A percentile compares a stretch with the other conserved stretches of the same genome.
Conservation (phyloP, 768 basidiomycete genomes). For the Candolleomyces eurysporus region DNA sequence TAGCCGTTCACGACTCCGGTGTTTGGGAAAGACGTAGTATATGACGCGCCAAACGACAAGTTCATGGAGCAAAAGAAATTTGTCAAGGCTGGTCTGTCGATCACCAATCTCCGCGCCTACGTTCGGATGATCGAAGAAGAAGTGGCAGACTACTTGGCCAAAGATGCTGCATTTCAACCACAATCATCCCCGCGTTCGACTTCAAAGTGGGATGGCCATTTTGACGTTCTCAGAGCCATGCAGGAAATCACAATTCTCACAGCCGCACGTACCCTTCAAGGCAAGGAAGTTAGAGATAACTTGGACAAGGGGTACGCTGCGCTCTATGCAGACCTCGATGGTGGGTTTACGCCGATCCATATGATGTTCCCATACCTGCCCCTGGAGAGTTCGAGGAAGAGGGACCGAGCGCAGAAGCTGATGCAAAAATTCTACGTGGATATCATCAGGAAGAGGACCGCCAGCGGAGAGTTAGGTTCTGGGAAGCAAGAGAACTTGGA, state of each 20-base stretch:
- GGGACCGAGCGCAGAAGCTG: slow-evolving; percentile 87
- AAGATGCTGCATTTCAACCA: slow-evolving; percentile 24
- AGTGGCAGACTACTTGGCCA: slow-evolving; percentile 65
- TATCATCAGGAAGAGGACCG: slow-evolving; percentile 71
- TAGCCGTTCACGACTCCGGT: slow-evolving; percentile 92
- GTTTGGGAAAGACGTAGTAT: slow-evolving; percentile 97
- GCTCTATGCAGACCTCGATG: slow-evolving; percentile 85
- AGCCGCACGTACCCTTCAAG: slow-evolving; percentile 91
- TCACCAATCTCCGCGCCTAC: slow-evolving; percentile 87
- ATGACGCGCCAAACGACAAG: slow-evolving; percentile 92
- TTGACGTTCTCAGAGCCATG: slow-evolving; percentile 71
- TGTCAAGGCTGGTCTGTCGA: slow-evolving; percentile 92
- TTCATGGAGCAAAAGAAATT: slow-evolving; percentile 99
- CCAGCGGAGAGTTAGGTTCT: slow-evolving; percentile 39
- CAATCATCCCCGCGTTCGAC: slow-evolving; percentile 35
- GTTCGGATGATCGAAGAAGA: slow-evolving; percentile 78
- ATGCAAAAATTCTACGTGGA: slow-evolving; percentile 93
- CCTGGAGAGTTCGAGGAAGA: slow-evolving; percentile 81
- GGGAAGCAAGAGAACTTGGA: slow-evolving; percentile 42
- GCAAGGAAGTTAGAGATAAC: slow-evolving; percentile 76
- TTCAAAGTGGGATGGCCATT: slow-evolving; percentile 44
- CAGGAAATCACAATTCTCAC: slow-evolving; percentile 94
- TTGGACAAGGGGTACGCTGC: slow-evolving; percentile 85
- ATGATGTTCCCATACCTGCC: slow-evolving; percentile 95
- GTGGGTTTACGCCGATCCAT: slow-evolving; percentile 94